Evolutionary conservation across 2,329 filamentous ascomycete genomes (phyloP), one percentile per base, ranked within the genome.

Genomic region (Niveomyces coronatus): DNA sequence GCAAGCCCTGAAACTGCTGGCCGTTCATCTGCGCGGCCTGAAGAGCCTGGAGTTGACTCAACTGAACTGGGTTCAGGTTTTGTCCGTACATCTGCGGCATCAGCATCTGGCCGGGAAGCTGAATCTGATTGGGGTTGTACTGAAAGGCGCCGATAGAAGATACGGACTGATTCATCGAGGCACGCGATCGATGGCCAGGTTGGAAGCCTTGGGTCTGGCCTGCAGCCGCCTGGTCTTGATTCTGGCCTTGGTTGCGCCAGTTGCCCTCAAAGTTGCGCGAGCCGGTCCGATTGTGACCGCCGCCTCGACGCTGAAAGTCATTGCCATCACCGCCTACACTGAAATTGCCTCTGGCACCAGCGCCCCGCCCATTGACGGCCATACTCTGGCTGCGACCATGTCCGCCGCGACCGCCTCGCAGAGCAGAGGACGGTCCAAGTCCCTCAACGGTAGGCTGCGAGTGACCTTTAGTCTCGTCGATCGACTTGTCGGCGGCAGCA

Each of bases 191-290:
- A 61, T 98, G 91, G 30, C 89, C 86, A 24, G 89, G 88, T 60
- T 95, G 89, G 70, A 96, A 96, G 38, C 76, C 74, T 57, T 77
- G 74, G 47, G 67, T 73, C 58, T 75, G 80, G 51, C 69, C 57
- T 39, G 53, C 57, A 39, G 52, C 56, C 29, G 57, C 37, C 51
- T 67, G 64, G 38, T 82, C 80, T 56, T 85, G 83, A 52, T 71
- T 70, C 47, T 73, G 69, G 48, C 54, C 54, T 49, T 84, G 88
- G 53, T 87, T 93, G 52, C 91, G 84, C 91, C 91, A 98, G 63
- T 98, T 98, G 52, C 88, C 81, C 49, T 98, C 91, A 54, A 96
- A 96, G 63, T 96, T 98, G 46, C 91, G 79, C 17, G 91, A 98
- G 9, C 76, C 76, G 22, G 80, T 82, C 45, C 91, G 78, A 46